phyloP scores from a whole-genome alignment of 352 stramenopile genomes.

The Globisporangium abappressorium region DNA sequence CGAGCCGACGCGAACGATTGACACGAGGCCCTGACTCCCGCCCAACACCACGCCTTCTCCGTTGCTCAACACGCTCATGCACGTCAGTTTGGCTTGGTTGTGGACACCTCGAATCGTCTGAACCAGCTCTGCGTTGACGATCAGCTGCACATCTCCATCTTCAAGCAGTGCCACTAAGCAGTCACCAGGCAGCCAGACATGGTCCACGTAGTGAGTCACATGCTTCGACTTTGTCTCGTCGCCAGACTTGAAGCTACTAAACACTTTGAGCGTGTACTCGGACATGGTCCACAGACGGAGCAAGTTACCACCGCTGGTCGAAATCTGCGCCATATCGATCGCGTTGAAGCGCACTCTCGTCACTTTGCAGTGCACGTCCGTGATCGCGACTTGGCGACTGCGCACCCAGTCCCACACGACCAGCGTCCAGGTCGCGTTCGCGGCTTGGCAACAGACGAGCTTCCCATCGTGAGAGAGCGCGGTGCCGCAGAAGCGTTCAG shows the following conservation, averaged over 20 bases:
- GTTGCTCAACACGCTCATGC: slow-evolving; percentile 41
- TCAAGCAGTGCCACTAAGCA: slow-evolving; percentile 64
- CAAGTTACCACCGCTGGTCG: slow-evolving; percentile 60
- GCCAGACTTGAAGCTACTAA: slow-evolving; percentile 75
- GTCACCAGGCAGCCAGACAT: slow-evolving; percentile 69
- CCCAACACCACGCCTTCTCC: slow-evolving; percentile 59
- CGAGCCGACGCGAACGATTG: slow-evolving; percentile 48
- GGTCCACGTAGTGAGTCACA: slow-evolving; percentile 56
- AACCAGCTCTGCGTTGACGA: slow-evolving; percentile 70
- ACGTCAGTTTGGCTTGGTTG: slow-evolving; percentile 33
- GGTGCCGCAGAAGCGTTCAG: slow-evolving; percentile 48
- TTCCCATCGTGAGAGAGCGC: slow-evolving; percentile 70
- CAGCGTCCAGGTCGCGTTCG: slow-evolving; percentile 55
- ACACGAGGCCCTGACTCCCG: slow-evolving; percentile 51
- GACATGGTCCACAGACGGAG: slow-evolving; percentile 77
- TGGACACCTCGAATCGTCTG: slow-evolving; percentile 68
- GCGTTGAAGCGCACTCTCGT: slow-evolving; percentile 73
- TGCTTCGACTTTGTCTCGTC: slow-evolving; percentile 56
- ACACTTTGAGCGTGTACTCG: slow-evolving; percentile 64
- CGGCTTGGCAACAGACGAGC: slow-evolving; percentile 55
- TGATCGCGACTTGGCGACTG: slow-evolving; percentile 52
- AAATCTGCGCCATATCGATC: slow-evolving; percentile 78
- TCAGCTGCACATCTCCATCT: slow-evolving; percentile 69
- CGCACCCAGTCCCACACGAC: slow-evolving; percentile 79
- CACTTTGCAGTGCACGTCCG: slow-evolving; percentile 68